phyloP scores from a whole-genome alignment of 2,329 filamentous ascomycete species.

The Aspergillus carbonarius region DNA sequence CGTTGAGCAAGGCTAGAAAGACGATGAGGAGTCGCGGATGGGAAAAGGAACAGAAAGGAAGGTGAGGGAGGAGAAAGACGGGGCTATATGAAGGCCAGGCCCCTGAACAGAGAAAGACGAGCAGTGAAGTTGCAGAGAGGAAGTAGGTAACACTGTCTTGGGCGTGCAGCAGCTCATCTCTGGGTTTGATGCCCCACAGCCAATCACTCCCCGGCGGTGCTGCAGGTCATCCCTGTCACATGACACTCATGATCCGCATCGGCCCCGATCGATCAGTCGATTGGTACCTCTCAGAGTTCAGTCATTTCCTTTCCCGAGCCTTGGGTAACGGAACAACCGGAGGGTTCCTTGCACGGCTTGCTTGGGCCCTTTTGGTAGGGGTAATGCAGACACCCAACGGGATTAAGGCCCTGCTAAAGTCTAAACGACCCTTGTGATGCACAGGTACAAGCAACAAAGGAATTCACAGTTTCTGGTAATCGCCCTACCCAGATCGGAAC shows the following conservation, averaged over 20 bases:
- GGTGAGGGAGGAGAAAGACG: background rate
- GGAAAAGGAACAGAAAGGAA: background rate
- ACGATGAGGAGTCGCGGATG: background rate
- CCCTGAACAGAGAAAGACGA: background rate
- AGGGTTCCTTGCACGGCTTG: background rate
- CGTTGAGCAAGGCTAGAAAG: background rate
- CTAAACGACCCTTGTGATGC: too few species aligned
- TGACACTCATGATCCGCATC: constrained; percentile 7
- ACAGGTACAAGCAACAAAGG: too few species aligned
- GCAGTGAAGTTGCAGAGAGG: constrained; percentile 10
- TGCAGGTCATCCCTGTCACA: constrained; percentile 7
- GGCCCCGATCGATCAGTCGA: background rate
- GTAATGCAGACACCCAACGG: background rate
- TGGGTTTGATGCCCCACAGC: constrained; percentile 19
- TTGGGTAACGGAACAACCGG: background rate
- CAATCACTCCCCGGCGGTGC: constrained; percentile 14
- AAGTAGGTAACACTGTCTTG: constrained; percentile 3
- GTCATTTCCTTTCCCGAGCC: background rate
- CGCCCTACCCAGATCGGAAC: too few species aligned
- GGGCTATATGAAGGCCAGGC: background rate
- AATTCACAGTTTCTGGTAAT: too few species aligned
- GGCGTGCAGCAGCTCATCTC: constrained; percentile 1
- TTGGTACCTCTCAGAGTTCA: background rate
- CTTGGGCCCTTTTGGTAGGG: background rate
- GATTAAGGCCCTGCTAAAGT: too few species aligned